These are phyloP conservation scores for Dorcoceras hygrometricum DNA, from an alignment of 257 asterid species.

Conservation along the genomic window DNA sequence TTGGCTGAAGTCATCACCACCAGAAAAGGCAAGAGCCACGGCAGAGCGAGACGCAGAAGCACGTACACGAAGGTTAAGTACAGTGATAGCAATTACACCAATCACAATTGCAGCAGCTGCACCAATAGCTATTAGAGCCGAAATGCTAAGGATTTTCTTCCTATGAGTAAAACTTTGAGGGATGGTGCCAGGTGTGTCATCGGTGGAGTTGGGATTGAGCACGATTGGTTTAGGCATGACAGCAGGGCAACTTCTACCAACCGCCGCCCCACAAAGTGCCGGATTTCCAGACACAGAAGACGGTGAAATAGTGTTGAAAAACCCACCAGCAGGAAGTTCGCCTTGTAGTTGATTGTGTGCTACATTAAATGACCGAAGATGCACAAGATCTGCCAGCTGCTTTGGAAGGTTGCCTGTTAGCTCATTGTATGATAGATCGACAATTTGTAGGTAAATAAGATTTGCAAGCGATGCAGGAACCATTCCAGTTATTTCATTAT, in stretches of 20 bases:
- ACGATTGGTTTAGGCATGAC: conserved; percentile 85
- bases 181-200: conserved; percentile 43
- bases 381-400: conserved; percentile 62
- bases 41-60: conserved; percentile 49
- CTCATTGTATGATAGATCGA: conserved; percentile 74
- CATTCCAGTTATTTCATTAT: conserved; percentile 62
- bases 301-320: conserved; percentile 64
- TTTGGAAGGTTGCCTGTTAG: conserved; percentile 68
- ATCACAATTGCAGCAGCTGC: conserved; percentile 83
- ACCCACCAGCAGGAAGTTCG: conserved; percentile 79
- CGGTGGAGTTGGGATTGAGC: conserved; percentile 74
- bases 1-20: conserved; percentile 65
- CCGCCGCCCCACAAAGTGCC: conserved; percentile 72
- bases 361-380: conserved; percentile 53
- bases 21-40: conserved; percentile 48
- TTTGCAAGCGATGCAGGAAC: conserved; percentile 50
- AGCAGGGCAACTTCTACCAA: conserved; percentile 73
- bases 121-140: conserved; percentile 79
- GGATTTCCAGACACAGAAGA: conserved; percentile 74
- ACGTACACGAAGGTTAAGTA: conserved; percentile 66
- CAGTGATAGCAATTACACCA: conserved; percentile 68
- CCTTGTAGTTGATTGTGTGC: conserved; percentile 73
- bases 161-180: conserved; percentile 47
- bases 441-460: conserved; percentile 52
- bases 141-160: conserved; percentile 64